These are phyloP conservation scores for Chytridium lagenaria DNA, from an alignment of 371 early-diverging fungal species.

Conservation along the genomic window DNA sequence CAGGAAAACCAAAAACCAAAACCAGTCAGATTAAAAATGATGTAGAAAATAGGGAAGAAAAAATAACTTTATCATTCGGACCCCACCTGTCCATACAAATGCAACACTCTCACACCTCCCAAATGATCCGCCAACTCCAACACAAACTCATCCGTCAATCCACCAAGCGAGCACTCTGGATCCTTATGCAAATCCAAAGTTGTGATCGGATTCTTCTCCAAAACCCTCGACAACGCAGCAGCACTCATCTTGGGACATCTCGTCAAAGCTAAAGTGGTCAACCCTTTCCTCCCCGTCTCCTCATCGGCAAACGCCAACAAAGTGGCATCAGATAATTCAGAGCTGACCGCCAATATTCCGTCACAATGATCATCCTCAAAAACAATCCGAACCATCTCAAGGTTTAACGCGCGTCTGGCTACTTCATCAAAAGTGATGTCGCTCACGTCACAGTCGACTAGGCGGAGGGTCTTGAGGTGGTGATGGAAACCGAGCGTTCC, in stretches of 20 bases:
- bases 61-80: too few relatives aligned
- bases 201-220: constrained; percentile 29
- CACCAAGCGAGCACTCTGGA: constrained; percentile 44
- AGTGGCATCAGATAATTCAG: constrained; percentile 36
- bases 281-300: neutral
- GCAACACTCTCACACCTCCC: constrained; percentile 35
- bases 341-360: constrained; percentile 37
- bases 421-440: constrained; percentile 42
- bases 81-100: constrained; percentile 49
- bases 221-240: constrained; percentile 27
- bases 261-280: constrained; percentile 46
- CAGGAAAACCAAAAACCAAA: too few relatives aligned
- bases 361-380: constrained; percentile 53
- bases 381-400: constrained; percentile 50
- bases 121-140: constrained; percentile 20
- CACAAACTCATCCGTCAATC: constrained; percentile 38
- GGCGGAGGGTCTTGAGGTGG: constrained; percentile 46
- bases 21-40: too few relatives aligned
- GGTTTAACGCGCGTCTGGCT: constrained; percentile 29
- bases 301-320: constrained; percentile 34
- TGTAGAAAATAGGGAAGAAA: too few relatives aligned
- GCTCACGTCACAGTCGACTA: constrained; percentile 55
- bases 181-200: constrained; percentile 53
- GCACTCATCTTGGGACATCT: constrained; percentile 42
- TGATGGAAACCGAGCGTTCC: constrained; percentile 23